These are phyloP conservation scores for Jimgerdemannia flammicorona DNA, from an alignment of 192 early-diverging fungal species.

Conservation along the genomic window DNA sequence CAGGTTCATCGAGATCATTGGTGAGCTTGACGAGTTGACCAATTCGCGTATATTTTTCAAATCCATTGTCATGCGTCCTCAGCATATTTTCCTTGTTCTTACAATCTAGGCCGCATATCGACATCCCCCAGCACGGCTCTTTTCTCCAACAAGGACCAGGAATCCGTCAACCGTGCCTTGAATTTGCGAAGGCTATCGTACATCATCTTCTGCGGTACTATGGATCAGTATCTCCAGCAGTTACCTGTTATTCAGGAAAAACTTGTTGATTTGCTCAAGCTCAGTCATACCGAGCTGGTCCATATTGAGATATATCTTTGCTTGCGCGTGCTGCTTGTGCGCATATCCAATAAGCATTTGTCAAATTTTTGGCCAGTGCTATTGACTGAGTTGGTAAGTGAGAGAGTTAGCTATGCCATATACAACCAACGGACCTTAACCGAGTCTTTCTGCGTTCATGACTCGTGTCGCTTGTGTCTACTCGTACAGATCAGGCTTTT, in stretches of 20 bases:
- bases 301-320: constrained; percentile 85
- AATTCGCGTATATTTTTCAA: background rate
- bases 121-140: constrained; percentile 65
- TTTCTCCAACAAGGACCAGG: constrained; percentile 83
- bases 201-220: constrained; percentile 66
- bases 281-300: constrained; percentile 58
- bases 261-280: constrained; percentile 83
- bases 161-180: constrained; percentile 62
- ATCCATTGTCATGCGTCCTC: too few relatives aligned
- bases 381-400: constrained; percentile 76
- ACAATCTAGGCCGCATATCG: constrained; percentile 51
- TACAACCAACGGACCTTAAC: background rate
- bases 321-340: constrained; percentile 73
- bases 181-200: constrained; percentile 76
- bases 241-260: constrained; percentile 83
- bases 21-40: constrained; percentile 21
- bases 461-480: constrained; percentile 4
- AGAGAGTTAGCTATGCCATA: background rate
- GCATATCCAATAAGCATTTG: constrained; percentile 78
- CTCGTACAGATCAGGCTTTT: constrained; percentile 59
- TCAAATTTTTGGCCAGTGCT: constrained; percentile 91
- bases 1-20: constrained; percentile 64
- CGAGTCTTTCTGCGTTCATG: constrained; percentile 3
- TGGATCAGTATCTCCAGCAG: constrained; percentile 76
- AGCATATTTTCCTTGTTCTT: too few relatives aligned